Base-by-base conservation (phyloP, 331 rosid genomes). In the Quercus lobata region DNA sequence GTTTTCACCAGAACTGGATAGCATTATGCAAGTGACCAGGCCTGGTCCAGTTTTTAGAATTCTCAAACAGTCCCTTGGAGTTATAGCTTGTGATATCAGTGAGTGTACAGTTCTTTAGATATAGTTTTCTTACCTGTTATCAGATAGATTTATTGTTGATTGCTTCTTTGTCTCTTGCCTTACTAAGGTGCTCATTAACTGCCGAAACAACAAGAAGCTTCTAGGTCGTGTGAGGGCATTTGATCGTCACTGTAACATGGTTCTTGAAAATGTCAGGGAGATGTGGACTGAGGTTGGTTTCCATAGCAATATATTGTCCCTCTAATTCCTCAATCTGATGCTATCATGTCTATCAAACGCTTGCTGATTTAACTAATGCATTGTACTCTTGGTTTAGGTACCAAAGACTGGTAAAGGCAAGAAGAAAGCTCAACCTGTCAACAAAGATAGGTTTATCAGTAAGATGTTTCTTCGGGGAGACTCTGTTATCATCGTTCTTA, bases 221-320 rank as follows among this genome's bases (percentile, higher is more conserved):
- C 84, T 96, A 5, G 99, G 99, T 4, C 94, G 96, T 17, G 97
- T 96, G 17, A 88, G 98, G 83, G 99, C 99, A 6, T 96, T 96
- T 21, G 99, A 96, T 65, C 84, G 98, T 72, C 98, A 93, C 84
- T 96, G 97, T 86, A 96, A 96, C 76, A 93, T 96, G 98, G 99
- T 96, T 80, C 92, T 96, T 57, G 99, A 96, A 78, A 96, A 96
- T 88, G 99, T 96, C 46, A 70, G 94, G 84, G 99, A 96, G 87
- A 96, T 96, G 97, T 96, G 99, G 99, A 96, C 99, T 3, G 99
- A 96, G 99, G 99, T 95, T 71, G 70, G 82, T 66, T 53, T 73
- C 55, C 5, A 5, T 62, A 8, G 53, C 8, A 35, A 34, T 24
- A 15, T 19, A 18, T 46, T 66, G 52, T 66, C 29, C 15, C 52